Evolutionary conservation across 2,329 filamentous ascomycete species (phyloP), one percentile per base, ranked within the genome.

Genomic region (Lasiodiplodia gonubiensis): DNA sequence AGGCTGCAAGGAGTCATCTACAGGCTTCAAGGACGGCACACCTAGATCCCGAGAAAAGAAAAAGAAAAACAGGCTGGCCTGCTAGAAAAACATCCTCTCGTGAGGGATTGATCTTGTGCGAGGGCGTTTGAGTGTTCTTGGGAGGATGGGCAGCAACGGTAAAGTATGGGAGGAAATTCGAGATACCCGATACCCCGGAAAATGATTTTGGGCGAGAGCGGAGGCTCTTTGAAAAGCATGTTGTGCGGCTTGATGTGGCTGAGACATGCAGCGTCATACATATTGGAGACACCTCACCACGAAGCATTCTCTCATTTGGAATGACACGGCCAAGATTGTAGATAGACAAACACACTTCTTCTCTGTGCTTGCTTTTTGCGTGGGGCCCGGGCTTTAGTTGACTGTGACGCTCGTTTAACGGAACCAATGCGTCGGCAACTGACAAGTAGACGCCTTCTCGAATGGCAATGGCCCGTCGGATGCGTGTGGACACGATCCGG

Each of bases 1-100:
- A 82, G 85, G 48, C 77, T 90, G 53, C 81, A 86, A 73, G 78
- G 79, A 27, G 84, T 89, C 10, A 80, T 88, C 35, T 77, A 80
- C 70, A 77, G 80, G 64, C 75, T 86, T 51, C 70, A 80, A 74
- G 66, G 59, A 14, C 30, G 49, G 35, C 42, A 55, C 23, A 49
- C 39, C 7, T 66, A 52, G 49, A 27, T 23, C 10, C 49, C 2
- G 25, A 51, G 16, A 7, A 21, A 25, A 1, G 18, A 27, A 14
- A 23, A 16, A n/a, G 35, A 55, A 46, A 21, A 33, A 53, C 42
- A 46, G 27, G n/a, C 10, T 16, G 33, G 8, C 25, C 23, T 23
- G 37, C 23, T 64, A 25, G 18, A n/a, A 39, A 54, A 23, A 10
- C 3, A 27, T 12, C 11, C 25, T 46, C 16, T 37, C 18, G 7